These are phyloP conservation scores for Lipomyces oligophaga DNA, from an alignment of 805 yeast genomes.

Conservation along the genomic window DNA sequence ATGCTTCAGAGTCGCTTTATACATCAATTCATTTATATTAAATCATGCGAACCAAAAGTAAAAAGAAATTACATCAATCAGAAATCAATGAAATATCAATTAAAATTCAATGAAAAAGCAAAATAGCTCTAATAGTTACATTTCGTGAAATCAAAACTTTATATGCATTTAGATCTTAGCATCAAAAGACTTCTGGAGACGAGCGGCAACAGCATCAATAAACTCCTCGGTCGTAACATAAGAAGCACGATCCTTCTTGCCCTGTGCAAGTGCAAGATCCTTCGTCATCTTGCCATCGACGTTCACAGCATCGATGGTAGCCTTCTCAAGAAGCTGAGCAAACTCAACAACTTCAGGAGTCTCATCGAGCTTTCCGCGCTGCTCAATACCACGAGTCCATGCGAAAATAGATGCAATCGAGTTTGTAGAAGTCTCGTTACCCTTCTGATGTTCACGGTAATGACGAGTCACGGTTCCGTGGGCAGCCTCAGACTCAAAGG, in stretches of 20 bases:
- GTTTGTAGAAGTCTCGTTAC: slow-evolving; percentile 95
- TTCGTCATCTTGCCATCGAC: slow-evolving; percentile 89
- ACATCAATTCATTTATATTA: no score
- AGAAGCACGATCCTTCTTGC: slow-evolving; percentile 73
- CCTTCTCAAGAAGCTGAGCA: slow-evolving; percentile 73
- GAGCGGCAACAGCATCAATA: slow-evolving; percentile 60
- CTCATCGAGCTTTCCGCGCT: slow-evolving; percentile 83
- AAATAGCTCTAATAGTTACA: no score
- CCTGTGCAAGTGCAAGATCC: slow-evolving; percentile 87
- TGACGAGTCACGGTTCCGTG: slow-evolving; percentile 98
- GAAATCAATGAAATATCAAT: no score
- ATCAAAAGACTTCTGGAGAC: slow-evolving; percentile 22
- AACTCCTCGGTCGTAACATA: slow-evolving; percentile 92
- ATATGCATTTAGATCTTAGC: slow-evolving; percentile 11
- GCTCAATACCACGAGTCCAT: slow-evolving; percentile 90
- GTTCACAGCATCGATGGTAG: slow-evolving; percentile 81
- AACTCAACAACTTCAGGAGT: slow-evolving; percentile 83
- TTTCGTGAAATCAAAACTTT: background rate
- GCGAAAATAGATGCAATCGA: slow-evolving; percentile 97
- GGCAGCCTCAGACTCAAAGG: slow-evolving; percentile 97
- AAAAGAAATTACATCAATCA: no score
- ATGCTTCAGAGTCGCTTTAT: background rate
- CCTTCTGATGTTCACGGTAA: slow-evolving; percentile 91
- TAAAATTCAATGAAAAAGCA: no score
- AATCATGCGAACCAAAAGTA: no score